These are phyloP conservation scores for Fusarium sublunatum DNA, from an alignment of 2,329 filamentous ascomycete genomes.

Conservation along the genomic window DNA sequence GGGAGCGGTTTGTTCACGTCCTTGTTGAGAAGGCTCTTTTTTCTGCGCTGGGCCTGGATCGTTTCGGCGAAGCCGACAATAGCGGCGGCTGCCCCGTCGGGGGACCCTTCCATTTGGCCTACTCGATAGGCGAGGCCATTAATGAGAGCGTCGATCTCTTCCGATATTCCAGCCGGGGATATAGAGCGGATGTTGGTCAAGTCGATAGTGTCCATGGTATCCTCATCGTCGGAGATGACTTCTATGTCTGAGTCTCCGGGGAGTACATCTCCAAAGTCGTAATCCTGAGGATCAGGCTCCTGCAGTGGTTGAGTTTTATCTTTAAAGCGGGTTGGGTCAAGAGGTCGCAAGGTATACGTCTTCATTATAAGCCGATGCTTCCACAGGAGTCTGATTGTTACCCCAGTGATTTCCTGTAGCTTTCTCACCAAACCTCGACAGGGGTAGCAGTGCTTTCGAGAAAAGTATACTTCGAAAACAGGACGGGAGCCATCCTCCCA, in stretches of 20 bases:
- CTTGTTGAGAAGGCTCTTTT: background rate
- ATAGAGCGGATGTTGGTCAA: slow-evolving; percentile 30
- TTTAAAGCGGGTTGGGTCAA: background rate
- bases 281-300: slow-evolving; percentile 33
- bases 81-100: slow-evolving; percentile 43
- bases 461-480: slow-evolving; percentile 52
- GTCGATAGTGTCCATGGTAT: slow-evolving; percentile 31
- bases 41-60: slow-evolving; percentile 13
- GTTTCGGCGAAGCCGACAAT: slow-evolving; percentile 45
- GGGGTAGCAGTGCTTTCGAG: slow-evolving; percentile 47
- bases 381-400: slow-evolving; percentile 46
- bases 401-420: slow-evolving; percentile 46
- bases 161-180: slow-evolving; percentile 13
- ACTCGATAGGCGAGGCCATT: slow-evolving; percentile 50
- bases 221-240: slow-evolving; percentile 23
- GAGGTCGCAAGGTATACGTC: slow-evolving; percentile 34
- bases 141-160: slow-evolving; percentile 31
- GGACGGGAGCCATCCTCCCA: slow-evolving; percentile 47
- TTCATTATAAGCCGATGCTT: slow-evolving; percentile 45
- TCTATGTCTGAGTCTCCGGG: slow-evolving; percentile 29
- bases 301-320: background rate
- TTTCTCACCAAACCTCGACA: slow-evolving; percentile 45
- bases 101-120: slow-evolving; percentile 47
- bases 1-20: slow-evolving; percentile 48
- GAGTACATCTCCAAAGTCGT: slow-evolving; percentile 40